Evolutionary conservation across 2,329 filamentous ascomycete genomes (phyloP), one percentile per base, ranked within the genome.

Genomic region (Proliferodiscus dingleyae): DNA sequence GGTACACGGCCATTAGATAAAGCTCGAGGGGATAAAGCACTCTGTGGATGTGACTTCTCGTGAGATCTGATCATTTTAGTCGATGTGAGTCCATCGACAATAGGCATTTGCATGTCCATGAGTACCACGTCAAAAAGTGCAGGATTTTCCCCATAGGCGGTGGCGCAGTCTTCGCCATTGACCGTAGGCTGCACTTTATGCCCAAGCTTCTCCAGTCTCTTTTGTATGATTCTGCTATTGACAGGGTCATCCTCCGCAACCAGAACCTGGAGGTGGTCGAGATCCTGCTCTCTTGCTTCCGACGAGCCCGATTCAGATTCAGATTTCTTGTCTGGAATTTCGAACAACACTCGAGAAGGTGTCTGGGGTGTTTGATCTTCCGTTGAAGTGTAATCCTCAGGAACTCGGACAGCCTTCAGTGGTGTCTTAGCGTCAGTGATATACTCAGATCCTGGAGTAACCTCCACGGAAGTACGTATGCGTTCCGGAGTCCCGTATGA

Each of bases 81-180:
- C 13, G 88, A 89, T 3, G 77, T 81, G 21, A 90, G 74, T 11
- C 89, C 89, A 60, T 95, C 88, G 4, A 94, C 85, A 24, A 95
- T 93, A 15, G 89, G 89, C 89, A 95, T 95, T 74, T 95, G 88
- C 77, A 95, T 89, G 61, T 95, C 89, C 89, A 95, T 95, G 51
- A 95, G 72, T 38, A 95, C 73, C 4, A 89, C 82, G 62, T 95
- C 88, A 59, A 87, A 93, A 18, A 68, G 67, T 21, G 64, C 64
- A 0, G 81, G 71, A 41, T 73, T 75, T 37, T 87, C 83, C 40
- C 73, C 75, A 63, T 87, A 90, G 4, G 80, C 73, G 40, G 74
- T 72, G 5, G 87, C 83, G 59, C 89, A 95, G 59, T 94, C 88
- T 60, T 93, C 85, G 6, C 89, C 89, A 51, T 95, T 95, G 29